Base-by-base conservation (phyloP, 208 protist genomes). In the Trypanosoma cruzi region DNA sequence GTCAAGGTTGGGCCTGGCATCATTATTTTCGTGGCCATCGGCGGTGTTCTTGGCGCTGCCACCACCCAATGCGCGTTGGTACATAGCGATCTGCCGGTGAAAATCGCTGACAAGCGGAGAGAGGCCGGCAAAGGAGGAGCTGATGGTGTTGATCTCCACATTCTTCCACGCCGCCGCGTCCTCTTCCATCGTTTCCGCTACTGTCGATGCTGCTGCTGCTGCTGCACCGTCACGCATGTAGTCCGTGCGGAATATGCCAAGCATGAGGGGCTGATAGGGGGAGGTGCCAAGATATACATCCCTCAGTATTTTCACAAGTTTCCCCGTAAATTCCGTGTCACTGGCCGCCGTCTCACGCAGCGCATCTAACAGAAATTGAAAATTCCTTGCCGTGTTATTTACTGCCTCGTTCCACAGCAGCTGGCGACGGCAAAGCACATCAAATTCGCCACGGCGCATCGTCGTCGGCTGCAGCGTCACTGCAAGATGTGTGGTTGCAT, bases 61-160 rank as follows among this genome's bases (percentile, higher is more conserved):
- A 22, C 13, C 50, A 10, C 28, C 56, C 37, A 81, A 40, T 11
- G 79, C 58, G 0, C 32, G n/a, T 7, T 61, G 71, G 58, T 85
- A 87, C 60, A 61, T 56, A 0, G 65, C 53, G 48, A 97, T 16
- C 36, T 95, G 97, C n/a, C 58, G 24, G 61, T 98, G 97, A 68
- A 98, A 90, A 14, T 86, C 60, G 29, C 67, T 80, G 22, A 97
- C 87, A 1, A 89, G 85, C 36, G 84, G 83, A 14, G 92, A 89
- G 16, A 98, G 70, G 4, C 83, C 82, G 1, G 85, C 92, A 68
- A 99, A 99, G 60, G 92, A 93, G 68, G 91, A 95, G 60, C 95
- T 97, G 61, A 99, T 98, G 16, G 96, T 98, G 81, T 99, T 99
- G 49, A 99, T 87, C 75, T 99, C 97, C n/a, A 99, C 96, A 77